Evolutionary conservation across 2,329 filamentous ascomycete genomes (phyloP), one percentile per base, ranked within the genome.

Genomic region (Rutstroemia sp.): DNA sequence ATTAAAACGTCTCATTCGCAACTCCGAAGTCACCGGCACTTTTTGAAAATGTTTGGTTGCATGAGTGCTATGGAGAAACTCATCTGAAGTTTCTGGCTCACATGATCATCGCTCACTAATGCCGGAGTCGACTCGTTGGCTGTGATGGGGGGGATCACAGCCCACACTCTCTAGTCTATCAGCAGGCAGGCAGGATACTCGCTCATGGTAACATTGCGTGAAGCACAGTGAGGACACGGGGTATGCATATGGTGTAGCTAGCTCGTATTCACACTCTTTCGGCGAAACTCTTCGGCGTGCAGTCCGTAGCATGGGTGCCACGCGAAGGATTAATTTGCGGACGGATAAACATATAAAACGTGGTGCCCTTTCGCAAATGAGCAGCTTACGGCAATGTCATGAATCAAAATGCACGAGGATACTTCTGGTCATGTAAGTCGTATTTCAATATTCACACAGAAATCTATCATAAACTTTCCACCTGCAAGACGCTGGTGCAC

Each of bases 401-500:
- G 16, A 21, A n/a, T 25, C 23, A 47, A 16, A 23, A 21, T 47
- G 44, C 44, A 47, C 40, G 40, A 21, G 9, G 40, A 44, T 47
- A 30, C 25, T 16, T 23, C 23, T n/a, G 44, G 44, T 47, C 44
- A 47, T 47, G 44, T 47, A 27, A 27, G 44, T 47, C 44, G 16
- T 47, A 25, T 47, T 47, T 12, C 19, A 49, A 49, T 49, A 36
- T 49, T 21, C 47, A 36, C 47, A 49, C 17, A 36, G 30, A 44
- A 44, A 25, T 52, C 21, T 45, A 44, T 55, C 40, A 49, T 39
- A 30, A 51, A 44, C 19, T 25, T 34, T 45, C 47, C 47, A 42
- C 38, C 12, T 30, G 19, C 48, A 55, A 45, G 44, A 47, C 25
- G 44, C 44, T 55, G 40, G 16, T 54, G 36, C 46, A 44, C 53